phyloP scores from a whole-genome alignment of 202 grass and related monocot species.

The Setaria viridis region DNA sequence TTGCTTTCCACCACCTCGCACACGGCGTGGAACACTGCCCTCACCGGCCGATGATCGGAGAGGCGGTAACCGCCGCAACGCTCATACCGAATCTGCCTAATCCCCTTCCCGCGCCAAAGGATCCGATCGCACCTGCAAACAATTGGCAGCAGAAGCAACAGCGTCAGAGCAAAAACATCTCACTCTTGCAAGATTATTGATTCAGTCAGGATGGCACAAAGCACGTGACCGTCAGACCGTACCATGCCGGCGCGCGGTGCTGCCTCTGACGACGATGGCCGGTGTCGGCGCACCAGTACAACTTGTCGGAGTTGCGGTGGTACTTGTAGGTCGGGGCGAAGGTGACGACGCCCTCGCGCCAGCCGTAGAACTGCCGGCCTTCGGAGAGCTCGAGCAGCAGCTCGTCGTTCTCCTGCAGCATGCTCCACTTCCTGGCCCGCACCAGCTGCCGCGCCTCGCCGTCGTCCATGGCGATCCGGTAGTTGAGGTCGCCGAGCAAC shows the following conservation, averaged over 20 bases:
- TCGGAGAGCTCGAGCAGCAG: constrained; percentile 61
- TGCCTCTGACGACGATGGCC: neutral
- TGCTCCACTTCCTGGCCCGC: constrained; percentile 61
- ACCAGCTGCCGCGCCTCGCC: constrained; percentile 59
- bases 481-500: constrained; percentile 87
- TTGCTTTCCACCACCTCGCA: neutral
- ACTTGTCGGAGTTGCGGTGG: constrained; percentile 64
- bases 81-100: constrained; percentile 72
- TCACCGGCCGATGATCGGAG: constrained; percentile 85
- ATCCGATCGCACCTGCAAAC: constrained; percentile 83
- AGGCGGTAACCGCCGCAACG: constrained; percentile 60
- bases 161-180: neutral
- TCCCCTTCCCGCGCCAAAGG: constrained; percentile 71
- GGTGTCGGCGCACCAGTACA: constrained; percentile 50
- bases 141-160: neutral
- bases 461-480: constrained; percentile 73
- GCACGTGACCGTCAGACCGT: neutral
- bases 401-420: constrained; percentile 78
- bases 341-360: constrained; percentile 73
- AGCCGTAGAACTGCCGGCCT: constrained; percentile 63
- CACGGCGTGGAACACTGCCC: constrained; percentile 63
- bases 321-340: constrained; percentile 91
- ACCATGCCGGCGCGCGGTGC: constrained; percentile 83
- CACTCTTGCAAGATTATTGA: neutral
- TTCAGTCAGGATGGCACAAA: neutral